Evolutionary conservation across 805 yeast genomes (phyloP).

Genomic region (Candida xyloterini): DNA sequence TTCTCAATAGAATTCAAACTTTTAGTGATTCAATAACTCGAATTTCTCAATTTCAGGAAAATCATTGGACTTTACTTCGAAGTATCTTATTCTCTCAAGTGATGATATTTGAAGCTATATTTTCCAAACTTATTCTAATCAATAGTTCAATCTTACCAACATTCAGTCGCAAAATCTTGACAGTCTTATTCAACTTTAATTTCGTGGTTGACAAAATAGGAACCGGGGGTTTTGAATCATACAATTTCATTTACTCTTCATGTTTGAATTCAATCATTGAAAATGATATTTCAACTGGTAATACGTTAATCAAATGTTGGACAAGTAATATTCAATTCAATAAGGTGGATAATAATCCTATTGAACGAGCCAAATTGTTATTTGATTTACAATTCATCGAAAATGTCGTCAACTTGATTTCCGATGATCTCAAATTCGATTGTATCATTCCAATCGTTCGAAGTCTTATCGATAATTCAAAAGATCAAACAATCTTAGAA

Average conservation of each 20-base stretch:
- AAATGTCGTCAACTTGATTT: constrained; percentile 35
- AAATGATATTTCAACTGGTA: constrained; percentile 27
- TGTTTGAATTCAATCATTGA: constrained; percentile 41
- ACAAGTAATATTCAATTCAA: constrained; percentile 23
- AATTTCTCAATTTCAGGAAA: constrained; percentile 18
- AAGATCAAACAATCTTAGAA: constrained; percentile 43
- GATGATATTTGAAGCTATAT: constrained; percentile 49
- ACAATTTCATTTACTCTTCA: constrained; percentile 55
- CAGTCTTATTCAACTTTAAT: constrained; percentile 41
- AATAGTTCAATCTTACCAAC: constrained; percentile 21
- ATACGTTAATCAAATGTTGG: constrained; percentile 31
- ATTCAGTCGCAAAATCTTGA: constrained; percentile 34
- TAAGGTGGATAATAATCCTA: constrained; percentile 30
- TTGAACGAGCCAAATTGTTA: constrained; percentile 39
- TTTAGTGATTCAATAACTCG: constrained; percentile 28
- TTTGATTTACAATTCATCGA: constrained; percentile 49
- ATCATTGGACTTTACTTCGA: constrained; percentile 25
- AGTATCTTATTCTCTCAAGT: constrained; percentile 45
- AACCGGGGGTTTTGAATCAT: constrained; percentile 61
- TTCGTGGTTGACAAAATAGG: constrained; percentile 54
- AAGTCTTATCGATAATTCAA: constrained; percentile 20
- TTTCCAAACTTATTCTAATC: constrained; percentile 36
- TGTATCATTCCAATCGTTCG: constrained; percentile 27
- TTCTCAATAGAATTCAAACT: constrained; percentile 26
- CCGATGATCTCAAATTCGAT: constrained; percentile 33